Base-by-base conservation (phyloP, 108 stramenopile genomes). In the Poteriospumella lacustris region DNA sequence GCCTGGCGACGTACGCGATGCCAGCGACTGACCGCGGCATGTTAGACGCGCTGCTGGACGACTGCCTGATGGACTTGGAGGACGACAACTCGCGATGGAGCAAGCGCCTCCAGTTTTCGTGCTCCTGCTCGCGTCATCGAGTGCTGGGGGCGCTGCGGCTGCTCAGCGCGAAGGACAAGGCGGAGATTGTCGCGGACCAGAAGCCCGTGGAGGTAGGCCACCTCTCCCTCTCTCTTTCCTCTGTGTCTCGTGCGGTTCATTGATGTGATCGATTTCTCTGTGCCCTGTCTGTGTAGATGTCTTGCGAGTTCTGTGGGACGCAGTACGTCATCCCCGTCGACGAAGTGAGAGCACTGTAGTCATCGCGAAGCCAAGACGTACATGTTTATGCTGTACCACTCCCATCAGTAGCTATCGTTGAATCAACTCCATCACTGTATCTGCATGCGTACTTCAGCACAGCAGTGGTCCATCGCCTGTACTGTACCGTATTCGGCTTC, bases 271-370 rank as follows among this genome's bases (percentile, higher is more conserved):
- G 31, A 31, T 31, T 64, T 64, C 60, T 31, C 36, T 64, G 5
- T 5, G 3, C 9, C 9, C 36, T 64, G 28, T 64, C 15, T 52
- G 15, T 52, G 47, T 15, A 64, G 60, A 64, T 64, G 60, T 34
- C 28, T 34, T 64, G 60, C 60, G 60, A 64, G 60, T 64, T 64
- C 36, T 64, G 60, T 33, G 31, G 60, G 9, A 33, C 28, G 31
- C 5, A 34, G 15, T 64, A 64, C 31, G 36, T 34, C 9, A 12
- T 64, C 28, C 36, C 60, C 5, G 31, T 5, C 15, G 12, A 3
- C 28, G 60, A 64, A 24, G 36, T 64, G n/a, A n/a, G n/a, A n/a
- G n/a, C n/a, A n/a, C n/a, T n/a, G n/a, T n/a, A n/a, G n/a, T n/a
- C n/a, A n/a, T n/a, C n/a, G n/a, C n/a, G n/a, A n/a, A n/a, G n/a